phyloP scores from a whole-genome alignment of 495 filamentous ascomycete genomes.

The Entonaema liquescens region DNA sequence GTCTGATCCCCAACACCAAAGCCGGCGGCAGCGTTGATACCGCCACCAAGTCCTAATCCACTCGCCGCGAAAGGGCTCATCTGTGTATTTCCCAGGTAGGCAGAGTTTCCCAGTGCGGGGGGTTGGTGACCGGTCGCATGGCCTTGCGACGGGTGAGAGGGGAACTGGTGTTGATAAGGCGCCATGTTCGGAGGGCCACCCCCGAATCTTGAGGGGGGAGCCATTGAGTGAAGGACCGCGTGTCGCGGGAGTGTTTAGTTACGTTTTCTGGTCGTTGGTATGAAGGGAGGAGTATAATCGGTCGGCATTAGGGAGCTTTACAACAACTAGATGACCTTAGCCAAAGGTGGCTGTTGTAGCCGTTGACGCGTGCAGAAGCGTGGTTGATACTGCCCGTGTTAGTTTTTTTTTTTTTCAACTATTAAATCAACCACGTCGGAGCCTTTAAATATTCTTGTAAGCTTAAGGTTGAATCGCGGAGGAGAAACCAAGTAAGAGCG shows the following conservation, averaged over 20 bases:
- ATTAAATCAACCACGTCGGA: not conserved
- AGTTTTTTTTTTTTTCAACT: not conserved
- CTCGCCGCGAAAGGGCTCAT: slow-evolving; percentile 73
- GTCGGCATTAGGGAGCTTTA: slow-evolving; percentile 25
- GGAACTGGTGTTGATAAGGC: slow-evolving; percentile 58
- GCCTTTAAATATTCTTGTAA: not conserved
- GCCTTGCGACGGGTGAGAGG: slow-evolving; percentile 49
- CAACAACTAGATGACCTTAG: slow-evolving; percentile 5
- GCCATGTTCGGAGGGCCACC: slow-evolving; percentile 48
- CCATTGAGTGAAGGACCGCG: slow-evolving; percentile 25
- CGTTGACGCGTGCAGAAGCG: not conserved
- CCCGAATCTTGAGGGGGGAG: slow-evolving; percentile 45
- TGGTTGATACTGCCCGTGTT: not conserved
- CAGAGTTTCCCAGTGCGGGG: slow-evolving; percentile 47
- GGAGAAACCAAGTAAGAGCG: not conserved
- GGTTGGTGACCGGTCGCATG: slow-evolving; percentile 54
- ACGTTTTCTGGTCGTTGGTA: slow-evolving; percentile 23
- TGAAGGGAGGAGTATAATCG: slow-evolving; percentile 10
- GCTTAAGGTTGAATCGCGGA: not conserved
- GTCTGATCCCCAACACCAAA: slow-evolving; percentile 74
- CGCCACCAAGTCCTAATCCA: slow-evolving; percentile 66
- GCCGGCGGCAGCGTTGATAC: slow-evolving; percentile 54
- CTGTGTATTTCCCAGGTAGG: slow-evolving; percentile 63
- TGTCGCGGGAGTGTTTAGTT: slow-evolving; percentile 12
- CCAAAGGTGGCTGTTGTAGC: not conserved